Evolutionary conservation across 1,284 basidiomycete genomes (phyloP).

Genomic region (Sporisorium exsertum): DNA sequence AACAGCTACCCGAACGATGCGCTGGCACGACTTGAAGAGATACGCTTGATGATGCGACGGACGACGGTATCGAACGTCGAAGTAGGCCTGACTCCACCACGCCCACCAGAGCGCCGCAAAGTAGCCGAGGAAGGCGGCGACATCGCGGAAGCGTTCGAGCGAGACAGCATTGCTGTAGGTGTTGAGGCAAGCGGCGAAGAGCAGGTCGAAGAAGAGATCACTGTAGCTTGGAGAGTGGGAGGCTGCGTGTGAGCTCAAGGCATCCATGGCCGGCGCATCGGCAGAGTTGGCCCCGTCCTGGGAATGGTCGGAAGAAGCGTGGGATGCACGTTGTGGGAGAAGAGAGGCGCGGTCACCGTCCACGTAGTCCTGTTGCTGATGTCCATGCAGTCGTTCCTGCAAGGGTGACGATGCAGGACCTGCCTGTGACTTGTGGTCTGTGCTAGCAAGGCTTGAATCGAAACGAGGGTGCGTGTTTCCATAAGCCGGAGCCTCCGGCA

Average conservation of each 20-base stretch:
- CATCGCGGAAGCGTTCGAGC: constrained; percentile 27
- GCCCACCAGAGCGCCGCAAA: constrained; percentile 50
- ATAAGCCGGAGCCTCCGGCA: neutral
- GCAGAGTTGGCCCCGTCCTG: neutral
- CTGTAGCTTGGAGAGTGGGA: constrained; percentile 36
- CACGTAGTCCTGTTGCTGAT: neutral
- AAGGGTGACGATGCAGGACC: neutral
- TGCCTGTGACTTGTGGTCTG: neutral
- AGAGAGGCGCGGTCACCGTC: constrained; percentile 11
- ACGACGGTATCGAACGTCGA: constrained; percentile 44
- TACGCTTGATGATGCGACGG: constrained; percentile 18
- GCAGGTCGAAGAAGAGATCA: constrained; percentile 51
- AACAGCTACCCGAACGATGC: constrained; percentile 32
- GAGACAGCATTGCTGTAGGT: constrained; percentile 43
- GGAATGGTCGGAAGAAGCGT: neutral
- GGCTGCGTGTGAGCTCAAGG: constrained; percentile 21
- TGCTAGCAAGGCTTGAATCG: neutral
- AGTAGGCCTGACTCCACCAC: constrained; percentile 49
- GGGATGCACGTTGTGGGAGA: constrained; percentile 6
- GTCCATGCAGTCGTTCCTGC: neutral
- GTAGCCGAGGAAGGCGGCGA: constrained; percentile 44
- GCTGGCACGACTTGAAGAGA: constrained; percentile 31
- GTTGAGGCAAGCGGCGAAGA: constrained; percentile 47
- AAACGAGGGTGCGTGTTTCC: neutral
- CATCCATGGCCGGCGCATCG: constrained; percentile 6